Base-by-base conservation (phyloP, 2,329 filamentous ascomycete genomes). In the Sporothrix globosa region DNA sequence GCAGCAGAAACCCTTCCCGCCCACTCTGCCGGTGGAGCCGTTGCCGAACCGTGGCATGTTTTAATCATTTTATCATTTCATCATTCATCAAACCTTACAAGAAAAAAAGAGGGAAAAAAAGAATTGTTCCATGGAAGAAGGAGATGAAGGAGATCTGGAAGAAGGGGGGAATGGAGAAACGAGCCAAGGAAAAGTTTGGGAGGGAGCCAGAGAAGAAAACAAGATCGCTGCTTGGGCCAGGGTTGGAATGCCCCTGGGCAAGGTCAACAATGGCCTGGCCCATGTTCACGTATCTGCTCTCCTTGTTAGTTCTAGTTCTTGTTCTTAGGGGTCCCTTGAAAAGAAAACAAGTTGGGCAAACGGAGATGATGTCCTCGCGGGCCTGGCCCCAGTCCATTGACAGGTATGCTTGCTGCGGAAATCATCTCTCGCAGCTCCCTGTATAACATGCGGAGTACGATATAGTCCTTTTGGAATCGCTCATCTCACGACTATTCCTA, bases 1-100 rank as follows among this genome's bases (percentile, higher is more conserved):
- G 44, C n/a, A 44, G 24, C n/a, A 61, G 34, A 61, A 21, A 41
- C 24, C n/a, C 39, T 61, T 61, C 56, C n/a, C 56, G 56, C 44
- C 34, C 56, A 61, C 11, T 11, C 41, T 44, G 19, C 39, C 13
- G 39, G 56, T 61, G 56, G 34, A 44, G 56, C n/a, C 13, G 13
- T 44, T 61, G 19, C 56, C 56, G 39, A 44, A 44, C 39, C 56
- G 56, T 61, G 56, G 56, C 56, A 44, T 9, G 56, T 39, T 34
- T 61, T 13, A 39, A 44, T 44, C 17, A 58, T 58, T 17, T 44
- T 19, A 44, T 61, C 39, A 44, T 9, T 61, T 21, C 10, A 39
- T 34, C 34, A 34, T 34, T 34, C 34, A 34, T n/a, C 27, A 56
- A 34, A 34, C 10, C 21, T 14, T 9, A 10, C 53, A 34, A 30